A percentile compares a stretch with the other conserved stretches of the same genome.
Evolutionary conservation across 352 stramenopile genomes (phyloP).

Genomic region (Phytophthora tubulina): DNA sequence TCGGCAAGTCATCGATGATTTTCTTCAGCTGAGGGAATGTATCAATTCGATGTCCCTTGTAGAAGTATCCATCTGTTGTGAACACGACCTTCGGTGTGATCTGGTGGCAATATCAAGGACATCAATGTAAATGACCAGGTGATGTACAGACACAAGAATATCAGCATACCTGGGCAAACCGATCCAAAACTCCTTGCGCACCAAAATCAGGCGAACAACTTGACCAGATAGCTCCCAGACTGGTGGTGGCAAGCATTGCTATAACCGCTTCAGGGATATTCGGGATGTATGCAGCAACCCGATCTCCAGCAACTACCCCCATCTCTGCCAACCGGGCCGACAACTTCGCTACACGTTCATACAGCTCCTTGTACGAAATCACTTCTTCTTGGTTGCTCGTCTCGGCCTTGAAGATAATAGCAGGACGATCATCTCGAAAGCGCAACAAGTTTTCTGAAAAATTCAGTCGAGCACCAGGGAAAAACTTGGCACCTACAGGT

Average conservation of each 20-base stretch:
- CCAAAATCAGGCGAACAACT: conserved; percentile 91
- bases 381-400: conserved; percentile 64
- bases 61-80: conserved; percentile 81
- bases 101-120: conserved; percentile 13
- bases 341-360: conserved; percentile 62
- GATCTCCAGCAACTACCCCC: conserved; percentile 63
- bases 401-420: conserved; percentile 82
- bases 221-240: conserved; percentile 74
- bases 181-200: conserved; percentile 81
- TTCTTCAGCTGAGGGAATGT: conserved; percentile 66
- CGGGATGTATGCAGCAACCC: conserved; percentile 74
- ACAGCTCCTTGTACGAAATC: conserved; percentile 77
- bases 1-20: conserved; percentile 72
- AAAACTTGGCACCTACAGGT: conserved; percentile 68
- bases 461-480: conserved; percentile 69
- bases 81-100: conserved; percentile 85
- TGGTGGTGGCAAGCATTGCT: conserved; percentile 79
- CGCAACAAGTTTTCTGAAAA: conserved; percentile 83
- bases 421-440: conserved; percentile 74
- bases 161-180: conserved; percentile 68
- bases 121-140: background rate
- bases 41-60: conserved; percentile 79
- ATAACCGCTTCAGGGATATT: conserved; percentile 80
- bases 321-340: conserved; percentile 53
- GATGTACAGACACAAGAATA: background rate